A percentile compares a stretch with the other conserved stretches of the same genome.
Evolutionary conservation across 495 filamentous ascomycete species (phyloP).

Genomic region (Talaromyces nanjingensis): DNA sequence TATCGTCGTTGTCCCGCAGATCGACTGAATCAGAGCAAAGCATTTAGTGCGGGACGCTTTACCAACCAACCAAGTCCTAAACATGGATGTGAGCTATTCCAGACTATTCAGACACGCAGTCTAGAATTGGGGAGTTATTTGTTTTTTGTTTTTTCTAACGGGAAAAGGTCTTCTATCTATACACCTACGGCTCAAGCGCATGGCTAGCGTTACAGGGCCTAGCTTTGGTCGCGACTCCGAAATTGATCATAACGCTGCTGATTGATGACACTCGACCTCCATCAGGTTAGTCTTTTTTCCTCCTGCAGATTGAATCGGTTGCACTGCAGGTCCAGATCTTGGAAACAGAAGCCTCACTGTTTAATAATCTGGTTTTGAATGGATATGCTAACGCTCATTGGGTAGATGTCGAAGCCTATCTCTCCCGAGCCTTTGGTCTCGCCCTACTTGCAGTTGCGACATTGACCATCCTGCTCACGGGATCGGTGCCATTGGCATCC

Average conservation of each 20-base stretch:
- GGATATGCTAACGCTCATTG: neutral
- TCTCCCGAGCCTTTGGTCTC: conserved; percentile 63
- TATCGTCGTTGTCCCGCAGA: neutral
- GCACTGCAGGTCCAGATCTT: neutral
- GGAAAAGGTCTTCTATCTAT: conserved; percentile 55
- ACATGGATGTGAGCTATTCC: conserved; percentile 5
- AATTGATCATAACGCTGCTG: conserved; percentile 57
- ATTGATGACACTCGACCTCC: conserved; percentile 49
- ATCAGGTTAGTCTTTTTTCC: conserved; percentile 34
- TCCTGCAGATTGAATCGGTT: neutral
- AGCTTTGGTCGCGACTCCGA: conserved; percentile 57
- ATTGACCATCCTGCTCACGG: conserved; percentile 62
- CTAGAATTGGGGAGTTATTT: neutral
- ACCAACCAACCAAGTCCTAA: neutral
- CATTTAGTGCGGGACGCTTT: neutral
- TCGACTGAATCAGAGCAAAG: conserved; percentile 1
- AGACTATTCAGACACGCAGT: neutral
- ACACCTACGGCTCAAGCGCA: conserved; percentile 57
- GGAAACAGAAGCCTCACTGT: neutral
- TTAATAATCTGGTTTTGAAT: neutral
- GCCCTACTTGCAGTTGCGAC: conserved; percentile 57
- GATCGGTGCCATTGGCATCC: conserved; percentile 64
- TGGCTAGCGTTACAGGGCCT: conserved; percentile 64
- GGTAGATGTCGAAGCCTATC: conserved; percentile 63
- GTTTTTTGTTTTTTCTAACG: neutral